Evolutionary conservation across 768 basidiomycete genomes (phyloP).

Genomic region (Lactarius hatsudake): DNA sequence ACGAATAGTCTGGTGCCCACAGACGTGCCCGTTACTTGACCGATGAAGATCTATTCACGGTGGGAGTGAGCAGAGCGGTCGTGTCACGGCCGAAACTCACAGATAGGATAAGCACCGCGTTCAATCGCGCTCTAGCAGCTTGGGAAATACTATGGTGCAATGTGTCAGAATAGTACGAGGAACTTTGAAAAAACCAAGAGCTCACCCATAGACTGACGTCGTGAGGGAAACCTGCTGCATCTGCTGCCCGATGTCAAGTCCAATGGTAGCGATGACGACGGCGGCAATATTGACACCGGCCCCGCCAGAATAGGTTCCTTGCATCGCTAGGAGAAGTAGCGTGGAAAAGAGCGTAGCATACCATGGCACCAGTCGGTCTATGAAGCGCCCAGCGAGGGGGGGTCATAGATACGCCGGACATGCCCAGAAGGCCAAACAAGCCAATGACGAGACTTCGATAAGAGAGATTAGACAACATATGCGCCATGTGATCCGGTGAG

Average conservation of each 20-base stretch:
- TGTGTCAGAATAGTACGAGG: background rate
- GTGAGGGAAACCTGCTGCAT: slow-evolving; percentile 36
- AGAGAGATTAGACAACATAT: background rate
- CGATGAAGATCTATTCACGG: slow-evolving; percentile 23
- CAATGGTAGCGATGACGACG: slow-evolving; percentile 36
- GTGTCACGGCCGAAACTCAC: slow-evolving; percentile 1
- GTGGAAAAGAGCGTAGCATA: slow-evolving; percentile 37
- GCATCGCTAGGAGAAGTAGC: slow-evolving; percentile 25
- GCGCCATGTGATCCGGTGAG: background rate
- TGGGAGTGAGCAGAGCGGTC: background rate
- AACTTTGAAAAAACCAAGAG: background rate
- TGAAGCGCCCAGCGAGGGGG: slow-evolving; percentile 27
- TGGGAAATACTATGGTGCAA: slow-evolving; percentile 6
- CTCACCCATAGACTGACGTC: slow-evolving; percentile 16
- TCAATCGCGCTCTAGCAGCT: slow-evolving; percentile 14
- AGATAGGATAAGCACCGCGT: slow-evolving; percentile 22
- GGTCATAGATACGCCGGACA: slow-evolving; percentile 33
- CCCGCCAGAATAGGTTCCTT: slow-evolving; percentile 34
- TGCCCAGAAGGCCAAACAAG: slow-evolving; percentile 44
- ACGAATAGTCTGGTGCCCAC: slow-evolving; percentile 39
- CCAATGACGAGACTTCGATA: slow-evolving; percentile 37
- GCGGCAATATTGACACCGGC: slow-evolving; percentile 37
- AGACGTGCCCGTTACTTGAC: slow-evolving; percentile 40
- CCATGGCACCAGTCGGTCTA: slow-evolving; percentile 39
- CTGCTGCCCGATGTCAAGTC: slow-evolving; percentile 37